phyloP scores from a whole-genome alignment of 768 basidiomycete genomes.

The Mycena metata region DNA sequence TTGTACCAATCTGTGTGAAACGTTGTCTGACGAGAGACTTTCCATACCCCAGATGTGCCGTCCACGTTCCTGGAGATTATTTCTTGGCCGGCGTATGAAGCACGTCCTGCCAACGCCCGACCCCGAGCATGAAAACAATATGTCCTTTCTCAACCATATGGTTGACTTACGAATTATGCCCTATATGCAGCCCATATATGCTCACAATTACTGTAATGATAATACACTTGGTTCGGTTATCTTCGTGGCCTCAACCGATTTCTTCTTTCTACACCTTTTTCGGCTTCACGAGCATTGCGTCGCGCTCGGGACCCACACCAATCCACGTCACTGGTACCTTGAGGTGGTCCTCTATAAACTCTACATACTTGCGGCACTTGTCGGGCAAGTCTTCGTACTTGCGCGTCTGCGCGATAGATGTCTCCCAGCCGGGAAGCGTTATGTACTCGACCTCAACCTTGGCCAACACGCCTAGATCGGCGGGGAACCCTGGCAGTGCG shows the following conservation, averaged over 20 bases:
- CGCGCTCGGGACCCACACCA: slow-evolving; percentile 90
- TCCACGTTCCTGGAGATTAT: slow-evolving; percentile 7
- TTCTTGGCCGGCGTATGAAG: neutral
- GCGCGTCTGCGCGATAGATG: slow-evolving; percentile 73
- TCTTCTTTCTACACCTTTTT: slow-evolving; percentile 25
- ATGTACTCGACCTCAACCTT: slow-evolving; percentile 88
- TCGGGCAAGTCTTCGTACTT: slow-evolving; percentile 84
- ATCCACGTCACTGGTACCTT: slow-evolving; percentile 90
- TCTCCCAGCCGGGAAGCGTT: slow-evolving; percentile 93
- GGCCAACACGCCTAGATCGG: slow-evolving; percentile 86
- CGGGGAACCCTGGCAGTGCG: slow-evolving; percentile 89
- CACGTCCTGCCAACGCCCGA: too few relatives aligned
- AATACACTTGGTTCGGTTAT: too few relatives aligned
- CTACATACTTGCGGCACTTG: slow-evolving; percentile 88
- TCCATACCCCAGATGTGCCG: neutral
- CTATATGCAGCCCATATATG: too few relatives aligned
- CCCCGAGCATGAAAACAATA: too few relatives aligned
- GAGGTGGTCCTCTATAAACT: slow-evolving; percentile 85
- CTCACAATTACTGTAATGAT: too few relatives aligned
- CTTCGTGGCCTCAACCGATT: neutral
- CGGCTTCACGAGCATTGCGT: slow-evolving; percentile 71
- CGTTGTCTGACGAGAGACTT: neutral
- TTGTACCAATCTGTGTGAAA: too few relatives aligned
- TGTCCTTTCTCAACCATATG: too few relatives aligned
- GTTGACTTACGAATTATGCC: too few relatives aligned